Conservation (phyloP, 1,139 yeast species). For the Tardiomyces digboiensis region DNA sequence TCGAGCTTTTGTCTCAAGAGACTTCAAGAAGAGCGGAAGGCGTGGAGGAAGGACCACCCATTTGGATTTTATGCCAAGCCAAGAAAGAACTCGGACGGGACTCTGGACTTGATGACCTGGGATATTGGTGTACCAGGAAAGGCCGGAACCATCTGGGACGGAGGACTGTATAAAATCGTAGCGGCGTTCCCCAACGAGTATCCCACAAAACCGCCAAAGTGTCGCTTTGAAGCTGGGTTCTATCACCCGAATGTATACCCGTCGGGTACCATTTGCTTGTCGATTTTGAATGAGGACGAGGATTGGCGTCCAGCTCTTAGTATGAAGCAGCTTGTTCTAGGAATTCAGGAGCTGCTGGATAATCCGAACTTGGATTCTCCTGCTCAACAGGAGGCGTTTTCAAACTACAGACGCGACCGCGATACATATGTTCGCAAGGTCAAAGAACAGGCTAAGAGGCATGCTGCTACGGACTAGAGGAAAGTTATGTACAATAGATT, state of each 20-base stretch:
- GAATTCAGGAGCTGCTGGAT: slow-evolving; percentile 85
- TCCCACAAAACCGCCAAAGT: slow-evolving; percentile 95
- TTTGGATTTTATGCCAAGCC: slow-evolving; percentile 97
- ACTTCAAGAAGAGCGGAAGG: slow-evolving; percentile 83
- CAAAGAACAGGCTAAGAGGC: slow-evolving; percentile 69
- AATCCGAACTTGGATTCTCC: slow-evolving; percentile 94
- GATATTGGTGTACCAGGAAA: slow-evolving; percentile 95
- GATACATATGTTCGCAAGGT: slow-evolving; percentile 67
- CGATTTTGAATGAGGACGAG: slow-evolving; percentile 88
- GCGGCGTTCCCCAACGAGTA: slow-evolving; percentile 81
- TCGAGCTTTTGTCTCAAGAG: slow-evolving; percentile 55
- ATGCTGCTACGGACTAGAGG: slow-evolving; percentile 29
- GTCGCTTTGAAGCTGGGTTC: slow-evolving; percentile 77
- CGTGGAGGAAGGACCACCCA: slow-evolving; percentile 98
- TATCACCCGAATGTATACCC: slow-evolving; percentile 98
- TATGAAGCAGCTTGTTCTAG: slow-evolving; percentile 79
- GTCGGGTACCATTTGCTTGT: slow-evolving; percentile 89
- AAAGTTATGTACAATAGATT: too few species aligned
- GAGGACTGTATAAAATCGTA: slow-evolving; percentile 81
- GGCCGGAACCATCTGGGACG: slow-evolving; percentile 76
- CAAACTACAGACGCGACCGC: slow-evolving; percentile 59
- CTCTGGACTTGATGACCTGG: slow-evolving; percentile 82
- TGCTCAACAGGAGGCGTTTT: slow-evolving; percentile 96
- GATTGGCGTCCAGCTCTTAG: slow-evolving; percentile 99
- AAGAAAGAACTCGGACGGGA: slow-evolving; percentile 62